Percentiles rank a stretch among this genome's conserved stretches.
Evolutionary conservation across 2,329 filamentous ascomycete species (phyloP).

Genomic region (Alternaria novae-zelandiae): DNA sequence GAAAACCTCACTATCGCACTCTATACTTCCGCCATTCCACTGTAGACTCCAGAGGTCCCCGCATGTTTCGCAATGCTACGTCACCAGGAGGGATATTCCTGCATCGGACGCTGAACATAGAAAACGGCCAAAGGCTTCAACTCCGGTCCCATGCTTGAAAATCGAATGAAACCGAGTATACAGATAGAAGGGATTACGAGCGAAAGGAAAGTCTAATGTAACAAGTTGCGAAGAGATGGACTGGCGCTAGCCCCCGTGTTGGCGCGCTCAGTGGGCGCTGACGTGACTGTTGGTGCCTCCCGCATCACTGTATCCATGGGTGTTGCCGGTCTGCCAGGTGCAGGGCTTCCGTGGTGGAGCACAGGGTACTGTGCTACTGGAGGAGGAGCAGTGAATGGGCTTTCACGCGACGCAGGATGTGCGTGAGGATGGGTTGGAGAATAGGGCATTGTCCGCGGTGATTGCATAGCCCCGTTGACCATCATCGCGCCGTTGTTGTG

Average conservation of each 20-base stretch:
- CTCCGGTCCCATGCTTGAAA: slow-evolving; percentile 27
- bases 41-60: neutral
- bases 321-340: slow-evolving; percentile 41
- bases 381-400: slow-evolving; percentile 42
- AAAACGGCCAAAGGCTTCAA: slow-evolving; percentile 22
- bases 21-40: slow-evolving; percentile 12
- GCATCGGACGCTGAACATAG: slow-evolving; percentile 28
- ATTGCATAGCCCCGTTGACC: slow-evolving; percentile 46
- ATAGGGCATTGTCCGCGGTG: slow-evolving; percentile 44
- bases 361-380: slow-evolving; percentile 32
- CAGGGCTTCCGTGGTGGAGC: slow-evolving; percentile 42
- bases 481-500: slow-evolving; percentile 40
- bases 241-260: slow-evolving; percentile 54
- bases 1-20: slow-evolving; percentile 12
- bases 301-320: slow-evolving; percentile 45
- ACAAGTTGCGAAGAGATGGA: slow-evolving; percentile 55
- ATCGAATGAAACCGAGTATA: neutral
- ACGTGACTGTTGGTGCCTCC: slow-evolving; percentile 34
- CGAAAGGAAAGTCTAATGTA: slow-evolving; percentile 46
- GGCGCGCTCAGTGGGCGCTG: slow-evolving; percentile 36
- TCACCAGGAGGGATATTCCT: slow-evolving; percentile 2
- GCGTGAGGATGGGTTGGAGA: slow-evolving; percentile 46
- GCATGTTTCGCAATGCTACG: slow-evolving; percentile 16
- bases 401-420: slow-evolving; percentile 44
- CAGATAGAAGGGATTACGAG: slow-evolving; percentile 8